Base-by-base conservation (phyloP, 2,329 filamentous ascomycete species). In the Polychaeton citri region DNA sequence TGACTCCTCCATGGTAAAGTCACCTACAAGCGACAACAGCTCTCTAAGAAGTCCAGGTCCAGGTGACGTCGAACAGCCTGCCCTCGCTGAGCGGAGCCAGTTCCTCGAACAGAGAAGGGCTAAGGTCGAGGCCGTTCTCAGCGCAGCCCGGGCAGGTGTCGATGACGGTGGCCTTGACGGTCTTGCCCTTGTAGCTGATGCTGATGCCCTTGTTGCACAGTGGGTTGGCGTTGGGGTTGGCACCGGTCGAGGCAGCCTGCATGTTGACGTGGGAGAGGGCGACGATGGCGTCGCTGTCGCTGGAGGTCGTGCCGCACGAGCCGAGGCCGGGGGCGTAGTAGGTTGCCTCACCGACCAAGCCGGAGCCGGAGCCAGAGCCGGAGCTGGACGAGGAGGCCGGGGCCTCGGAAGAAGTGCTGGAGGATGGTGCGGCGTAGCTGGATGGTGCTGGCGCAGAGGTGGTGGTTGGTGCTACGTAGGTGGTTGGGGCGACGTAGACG, bases 71-170 rank as follows among this genome's bases (percentile, higher is more conserved):
- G 38, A 34, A 10, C 35, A 67, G 49, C 44, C 66, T 62, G 6
- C 45, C 44, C 31, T 49, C 42, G 18, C 46, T 47, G 19, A 47
- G 39, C 28, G 35, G 33, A 34, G 52, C 53, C 37, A 62, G 50
- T 9, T 39, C 44, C 35, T 54, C 49, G 55, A 64, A 65, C 35
- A 63, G 54, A 5, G 36, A 38, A 32, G 54, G 43, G 10, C 69
- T 73, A 45, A 79, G 65, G 50, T 85, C 80, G 33, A 85, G 71
- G 48, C 67, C 63, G 28, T 55, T 44, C 41, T 33, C 38, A 0
- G 35, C 50, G 57, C 83, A 90, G 48, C 78, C 77, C 60, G 72
- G 71, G 67, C 83, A 90, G 64, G 82, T 84, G 65, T 90, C 83
- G 35, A 69, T 70, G 42, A 87, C 72, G 3, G 49, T 69, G 42